Base-by-base conservation (phyloP, 1,139 yeast genomes). In the Diutina neorugosa region DNA sequence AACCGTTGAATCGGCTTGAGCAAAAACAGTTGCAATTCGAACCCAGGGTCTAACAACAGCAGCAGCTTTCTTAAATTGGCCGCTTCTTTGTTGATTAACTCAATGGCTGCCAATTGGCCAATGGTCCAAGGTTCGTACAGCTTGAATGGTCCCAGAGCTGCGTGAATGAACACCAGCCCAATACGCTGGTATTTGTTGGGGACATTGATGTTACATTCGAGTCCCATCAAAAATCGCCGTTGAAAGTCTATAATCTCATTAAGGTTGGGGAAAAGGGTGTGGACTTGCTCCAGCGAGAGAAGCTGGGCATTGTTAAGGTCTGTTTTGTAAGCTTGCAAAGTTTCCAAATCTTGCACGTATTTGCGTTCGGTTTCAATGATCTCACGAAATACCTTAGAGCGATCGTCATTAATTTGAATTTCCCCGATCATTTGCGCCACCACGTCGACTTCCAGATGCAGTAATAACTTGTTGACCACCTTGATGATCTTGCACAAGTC, bases 1-100 rank as follows among this genome's bases (percentile, higher is more conserved):
- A 93, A 76, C 60, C 98, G 79, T 71, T 93, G 99, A 46, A 93
- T 89, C 0, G 99, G 99, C 66, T 93, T 93, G 60, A 93, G 80
- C 52, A 94, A 76, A 65, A 87, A 87, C 53, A 95, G 84, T 63
- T 89, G 98, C 53, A 93, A 73, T 66, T 93, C 98, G 65, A 90
- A 84, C 43, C 89, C 86, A 27, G 95, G 94, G 58, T 85, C 95
- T 55, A 93, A 80, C 49, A 90, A 69, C 52, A 76, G 69, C 3
- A 86, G 75, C 23, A 84, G 75, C 56, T 78, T 78, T 54, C 67
- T 71, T 55, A 87, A 71, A 60, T 78, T 81, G 44, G 71, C 63
- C 41, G 83, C 77, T 61, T 86, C 91, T 53, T 79, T 78, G 52
- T 77, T 74, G 44, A 94, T 86, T 54, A 90, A 77, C 55, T 89